Evolutionary conservation across 2,329 filamentous ascomycete genomes (phyloP).

Genomic region (Cryphonectria radicalis): DNA sequence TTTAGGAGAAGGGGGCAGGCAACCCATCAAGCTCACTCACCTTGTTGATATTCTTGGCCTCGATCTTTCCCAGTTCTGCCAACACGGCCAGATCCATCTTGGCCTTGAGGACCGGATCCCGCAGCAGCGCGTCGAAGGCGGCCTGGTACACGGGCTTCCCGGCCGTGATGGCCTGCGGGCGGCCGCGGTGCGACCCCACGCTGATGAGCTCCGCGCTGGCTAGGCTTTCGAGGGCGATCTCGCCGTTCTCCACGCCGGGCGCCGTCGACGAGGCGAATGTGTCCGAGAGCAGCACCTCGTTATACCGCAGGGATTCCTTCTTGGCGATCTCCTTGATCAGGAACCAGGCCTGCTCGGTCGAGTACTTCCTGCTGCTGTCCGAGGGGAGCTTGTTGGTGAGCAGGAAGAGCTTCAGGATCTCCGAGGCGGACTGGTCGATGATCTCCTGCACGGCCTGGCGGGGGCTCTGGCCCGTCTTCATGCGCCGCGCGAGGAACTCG

Average conservation of each 20-base stretch:
- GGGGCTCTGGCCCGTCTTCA: conserved; percentile 85
- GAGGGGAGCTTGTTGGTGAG: conserved; percentile 55
- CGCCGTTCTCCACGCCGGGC: conserved; percentile 61
- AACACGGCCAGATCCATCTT: conserved; percentile 75
- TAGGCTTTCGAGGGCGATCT: conserved; percentile 77
- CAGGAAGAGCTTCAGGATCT: conserved; percentile 93
- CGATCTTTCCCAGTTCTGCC: conserved; percentile 69
- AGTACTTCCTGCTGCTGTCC: conserved; percentile 66
- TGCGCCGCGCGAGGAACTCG: conserved; percentile 87
- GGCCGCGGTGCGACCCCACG: conserved; percentile 72
- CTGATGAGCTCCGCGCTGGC: conserved; percentile 86
- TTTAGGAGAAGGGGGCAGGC: background rate
- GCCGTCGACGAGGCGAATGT: conserved; percentile 67
- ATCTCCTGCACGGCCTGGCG: conserved; percentile 83
- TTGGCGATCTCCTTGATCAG: conserved; percentile 78
- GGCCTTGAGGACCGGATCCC: conserved; percentile 73
- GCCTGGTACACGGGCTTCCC: conserved; percentile 86
- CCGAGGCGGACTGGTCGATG: conserved; percentile 83
- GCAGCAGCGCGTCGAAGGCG: conserved; percentile 74
- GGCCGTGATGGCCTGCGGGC: conserved; percentile 76
- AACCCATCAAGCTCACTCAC: conserved; percentile 11
- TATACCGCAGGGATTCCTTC: conserved; percentile 75
- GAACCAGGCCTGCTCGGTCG: conserved; percentile 85
- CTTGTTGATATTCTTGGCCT: conserved; percentile 76
- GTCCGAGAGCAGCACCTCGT: conserved; percentile 78